Percentiles rank a stretch among this genome's conserved stretches.
phyloP scores from a whole-genome alignment of 306 rosid species.

The Fragaria nilgerrensis region DNA sequence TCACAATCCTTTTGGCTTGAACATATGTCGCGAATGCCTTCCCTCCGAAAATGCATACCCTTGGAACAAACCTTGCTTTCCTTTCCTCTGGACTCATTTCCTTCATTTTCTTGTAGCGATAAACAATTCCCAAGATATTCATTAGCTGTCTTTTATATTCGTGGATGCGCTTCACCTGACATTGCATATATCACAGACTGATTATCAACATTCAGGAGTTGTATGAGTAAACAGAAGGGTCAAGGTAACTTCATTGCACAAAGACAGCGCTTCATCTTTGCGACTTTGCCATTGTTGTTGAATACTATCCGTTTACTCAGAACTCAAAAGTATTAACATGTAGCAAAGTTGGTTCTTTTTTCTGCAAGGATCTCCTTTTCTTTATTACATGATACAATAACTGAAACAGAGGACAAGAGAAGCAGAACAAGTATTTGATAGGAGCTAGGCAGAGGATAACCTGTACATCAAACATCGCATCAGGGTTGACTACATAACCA shows the following conservation, averaged over 20 bases:
- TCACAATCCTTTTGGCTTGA: constrained; percentile 98
- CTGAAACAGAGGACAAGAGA: background rate
- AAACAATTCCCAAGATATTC: constrained; percentile 85
- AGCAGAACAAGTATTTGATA: background rate
- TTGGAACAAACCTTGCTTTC: constrained; percentile 67
- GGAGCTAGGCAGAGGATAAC: constrained; percentile 31
- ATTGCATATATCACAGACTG: background rate
- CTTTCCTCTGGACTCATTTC: constrained; percentile 81
- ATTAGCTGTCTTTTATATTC: constrained; percentile 87
- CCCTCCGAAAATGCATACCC: constrained; percentile 96
- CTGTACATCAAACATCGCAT: constrained; percentile 90
- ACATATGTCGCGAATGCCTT: constrained; percentile 90
- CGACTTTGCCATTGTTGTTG: background rate
- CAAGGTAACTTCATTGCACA: background rate
- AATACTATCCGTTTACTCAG: background rate
- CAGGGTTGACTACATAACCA: constrained; percentile 78
- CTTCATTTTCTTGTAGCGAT: constrained; percentile 96
- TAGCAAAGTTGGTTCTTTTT: background rate
- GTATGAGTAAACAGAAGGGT: background rate
- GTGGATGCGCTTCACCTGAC: constrained; percentile 95
- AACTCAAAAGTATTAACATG: background rate
- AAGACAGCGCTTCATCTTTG: background rate
- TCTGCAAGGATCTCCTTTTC: background rate
- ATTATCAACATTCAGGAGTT: background rate
- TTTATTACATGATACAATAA: background rate